Percentiles rank a stretch among this genome's conserved stretches.
These are phyloP conservation scores for Guadua angustifolia DNA, from an alignment of 176 grass and related monocot genomes.

Conservation along the genomic window DNA sequence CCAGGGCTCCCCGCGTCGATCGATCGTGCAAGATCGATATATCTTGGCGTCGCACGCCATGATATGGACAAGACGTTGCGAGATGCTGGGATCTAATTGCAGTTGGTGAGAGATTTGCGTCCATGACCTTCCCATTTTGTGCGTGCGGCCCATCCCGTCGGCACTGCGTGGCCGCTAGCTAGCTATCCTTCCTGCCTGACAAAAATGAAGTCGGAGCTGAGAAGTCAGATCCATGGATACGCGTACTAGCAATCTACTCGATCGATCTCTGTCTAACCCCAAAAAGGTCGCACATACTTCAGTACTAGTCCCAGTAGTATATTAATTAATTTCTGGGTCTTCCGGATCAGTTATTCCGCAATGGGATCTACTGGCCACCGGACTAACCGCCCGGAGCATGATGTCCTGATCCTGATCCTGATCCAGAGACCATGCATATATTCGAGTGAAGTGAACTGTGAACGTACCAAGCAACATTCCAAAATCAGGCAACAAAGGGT, in stretches of 20 bases:
- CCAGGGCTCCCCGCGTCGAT: neutral
- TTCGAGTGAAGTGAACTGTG: neutral
- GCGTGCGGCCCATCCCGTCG: neutral
- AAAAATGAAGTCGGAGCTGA: constrained; percentile 4
- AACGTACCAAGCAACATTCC: neutral
- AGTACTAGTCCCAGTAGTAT: neutral
- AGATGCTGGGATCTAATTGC: neutral
- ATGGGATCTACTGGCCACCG: neutral
- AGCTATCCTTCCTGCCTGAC: neutral
- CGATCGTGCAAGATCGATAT: neutral
- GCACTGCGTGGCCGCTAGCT: neutral
- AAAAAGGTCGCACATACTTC: neutral
- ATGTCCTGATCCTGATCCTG: neutral
- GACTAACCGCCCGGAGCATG: neutral
- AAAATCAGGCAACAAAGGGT: neutral
- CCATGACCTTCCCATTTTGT: neutral
- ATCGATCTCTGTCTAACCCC: neutral
- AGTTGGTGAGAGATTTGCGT: constrained; percentile 19
- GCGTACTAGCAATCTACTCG: neutral
- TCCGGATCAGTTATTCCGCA: neutral
- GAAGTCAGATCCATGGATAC: neutral
- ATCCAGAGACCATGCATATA: too few relatives aligned
- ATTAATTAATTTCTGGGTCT: neutral
- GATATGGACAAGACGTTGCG: constrained; percentile 43
- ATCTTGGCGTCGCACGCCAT: neutral